Evolutionary conservation across 2,329 filamentous ascomycete species (phyloP).

Genomic region (Venturia effusa): DNA sequence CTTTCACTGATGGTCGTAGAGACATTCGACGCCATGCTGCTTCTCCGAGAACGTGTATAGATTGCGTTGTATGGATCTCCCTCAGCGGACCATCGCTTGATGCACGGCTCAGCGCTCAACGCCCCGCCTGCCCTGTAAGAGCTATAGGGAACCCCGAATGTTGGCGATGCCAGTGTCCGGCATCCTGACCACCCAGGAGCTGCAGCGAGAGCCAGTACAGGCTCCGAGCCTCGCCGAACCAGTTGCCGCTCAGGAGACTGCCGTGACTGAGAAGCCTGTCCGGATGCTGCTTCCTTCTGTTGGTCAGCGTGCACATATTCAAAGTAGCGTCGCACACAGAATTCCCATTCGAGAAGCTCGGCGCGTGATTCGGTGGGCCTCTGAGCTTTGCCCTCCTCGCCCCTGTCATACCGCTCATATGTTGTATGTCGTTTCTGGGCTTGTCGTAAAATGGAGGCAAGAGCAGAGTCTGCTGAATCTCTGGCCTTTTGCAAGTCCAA

Average conservation of each 20-base stretch:
- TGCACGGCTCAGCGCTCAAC: neutral
- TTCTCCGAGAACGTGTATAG: conserved; percentile 9
- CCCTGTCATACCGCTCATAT: neutral
- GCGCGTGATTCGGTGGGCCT: conserved; percentile 2
- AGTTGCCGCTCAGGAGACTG: neutral
- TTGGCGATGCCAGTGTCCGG: neutral
- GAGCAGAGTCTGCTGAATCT: neutral
- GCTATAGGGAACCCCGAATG: neutral
- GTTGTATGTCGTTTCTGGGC: conserved; percentile 5
- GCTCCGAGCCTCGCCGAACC: neutral
- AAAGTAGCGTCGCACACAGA: conserved; percentile 10
- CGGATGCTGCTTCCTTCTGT: neutral
- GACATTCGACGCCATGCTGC: conserved; percentile 3
- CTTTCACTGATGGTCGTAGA: neutral
- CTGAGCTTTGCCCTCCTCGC: neutral
- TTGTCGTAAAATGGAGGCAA: conserved; percentile 7
- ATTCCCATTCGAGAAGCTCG: conserved; percentile 9
- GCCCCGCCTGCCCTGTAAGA: neutral
- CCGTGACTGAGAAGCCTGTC: neutral
- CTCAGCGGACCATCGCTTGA: neutral
- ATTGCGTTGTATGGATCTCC: conserved; percentile 5
- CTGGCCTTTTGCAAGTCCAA: conserved; percentile 7
- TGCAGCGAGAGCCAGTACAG: neutral
- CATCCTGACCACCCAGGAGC: neutral
- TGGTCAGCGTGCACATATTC: neutral